Percentiles rank a stretch among this genome's conserved stretches.
phyloP scores from a whole-genome alignment of 2,329 filamentous ascomycete genomes.

The Colletotrichum simmondsii region DNA sequence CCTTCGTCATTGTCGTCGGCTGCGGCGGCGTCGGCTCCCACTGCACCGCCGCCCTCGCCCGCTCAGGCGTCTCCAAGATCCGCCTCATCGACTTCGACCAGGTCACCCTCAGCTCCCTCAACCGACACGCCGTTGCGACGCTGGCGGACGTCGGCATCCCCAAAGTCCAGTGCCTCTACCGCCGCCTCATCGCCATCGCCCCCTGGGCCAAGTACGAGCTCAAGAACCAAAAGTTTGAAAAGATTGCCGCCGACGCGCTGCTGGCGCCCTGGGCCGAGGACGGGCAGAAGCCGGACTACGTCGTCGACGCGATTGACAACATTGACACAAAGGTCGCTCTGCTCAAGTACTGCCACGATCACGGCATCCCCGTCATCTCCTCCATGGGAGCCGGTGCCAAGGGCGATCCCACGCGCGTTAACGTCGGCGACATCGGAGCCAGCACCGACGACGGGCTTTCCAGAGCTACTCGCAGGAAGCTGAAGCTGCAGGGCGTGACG shows the following conservation, averaged over 20 bases:
- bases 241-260: constrained; percentile 71
- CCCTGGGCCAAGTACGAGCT: constrained; percentile 95
- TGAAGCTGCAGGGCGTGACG: constrained; percentile 82
- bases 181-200: constrained; percentile 83
- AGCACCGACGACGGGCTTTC: constrained; percentile 92
- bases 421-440: constrained; percentile 89
- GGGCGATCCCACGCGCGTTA: constrained; percentile 83
- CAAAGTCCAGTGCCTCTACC: constrained; percentile 87
- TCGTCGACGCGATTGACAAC: constrained; percentile 99
- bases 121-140: constrained; percentile 95
- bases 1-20: constrained; percentile 91
- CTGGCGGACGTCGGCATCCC: constrained; percentile 92
- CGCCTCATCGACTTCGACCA: constrained; percentile 97
- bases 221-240: constrained; percentile 84
- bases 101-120: constrained; percentile 92
- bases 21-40: constrained; percentile 97
- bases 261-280: constrained; percentile 73
- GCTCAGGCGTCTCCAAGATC: constrained; percentile 89
- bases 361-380: constrained; percentile 85
- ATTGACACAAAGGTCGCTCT: constrained; percentile 96
- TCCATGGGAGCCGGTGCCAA: constrained; percentile 98
- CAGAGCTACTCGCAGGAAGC: constrained; percentile 80
- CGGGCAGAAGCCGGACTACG: constrained; percentile 78
- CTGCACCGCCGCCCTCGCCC: constrained; percentile 84
- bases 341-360: constrained; percentile 85